Evolutionary conservation across 2,329 filamentous ascomycete genomes (phyloP), one percentile per base, ranked within the genome.

Genomic region (Ilyonectria sp.): DNA sequence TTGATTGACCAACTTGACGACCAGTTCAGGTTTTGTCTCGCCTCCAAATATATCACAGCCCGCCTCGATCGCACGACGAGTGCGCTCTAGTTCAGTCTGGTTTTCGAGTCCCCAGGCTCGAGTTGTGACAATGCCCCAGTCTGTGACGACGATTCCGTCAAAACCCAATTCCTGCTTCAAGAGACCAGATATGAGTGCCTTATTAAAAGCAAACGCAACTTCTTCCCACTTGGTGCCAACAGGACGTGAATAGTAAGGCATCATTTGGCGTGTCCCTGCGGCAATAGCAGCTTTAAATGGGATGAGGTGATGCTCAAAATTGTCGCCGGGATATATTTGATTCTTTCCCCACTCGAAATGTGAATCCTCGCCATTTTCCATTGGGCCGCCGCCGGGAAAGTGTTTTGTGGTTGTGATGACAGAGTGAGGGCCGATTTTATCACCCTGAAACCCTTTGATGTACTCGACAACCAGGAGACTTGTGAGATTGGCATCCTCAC

Each of bases 271-370:
- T 0, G 85, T 81, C n/a, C 85, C 85, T 2, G 83, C 85, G 2
- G 80, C 82, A 43, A 87, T 85, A 9, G 85, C 85, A 0, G 83
- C 84, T 50, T 80, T 83, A 78, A 87, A 87, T 0, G 85, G 85
- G 21, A 82, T 83, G 17, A 87, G 77, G 63, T 87, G 85, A 62
- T 87, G 80, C 1, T 86, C 84, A 10, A 86, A 78, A 65, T 87
- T 86, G 40, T 82, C 72, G 1, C 85, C 86, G 0, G 86, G 86
- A 55, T 87, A 88, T 0, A 82, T 82, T 65, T 81, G 78, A 58
- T 87, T 85, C 72, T 86, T 86, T 40, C 86, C 86, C 62, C 86
- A 87, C 1, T 75, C 74, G 65, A 87, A 87, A 60, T 88, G 86
- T n/a, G 84, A 82, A 69, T 88, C 86, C 56, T 87, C 84, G 19